Evolutionary conservation across 2,329 filamentous ascomycete genomes (phyloP).

Genomic region (Diaporthe citri): DNA sequence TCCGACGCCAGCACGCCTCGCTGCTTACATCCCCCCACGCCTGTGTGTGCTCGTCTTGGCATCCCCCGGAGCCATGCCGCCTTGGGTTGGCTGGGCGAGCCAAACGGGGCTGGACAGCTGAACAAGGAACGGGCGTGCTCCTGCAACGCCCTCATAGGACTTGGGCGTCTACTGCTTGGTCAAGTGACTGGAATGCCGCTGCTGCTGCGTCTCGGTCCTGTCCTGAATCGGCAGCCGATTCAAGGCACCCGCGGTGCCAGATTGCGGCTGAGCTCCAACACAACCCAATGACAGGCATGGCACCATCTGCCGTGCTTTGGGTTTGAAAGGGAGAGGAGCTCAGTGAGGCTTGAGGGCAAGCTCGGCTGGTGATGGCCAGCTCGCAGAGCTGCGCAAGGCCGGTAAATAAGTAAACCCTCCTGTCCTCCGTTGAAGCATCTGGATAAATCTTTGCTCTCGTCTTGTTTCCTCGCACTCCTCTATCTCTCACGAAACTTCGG

Average conservation of each 20-base stretch:
- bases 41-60: conserved; percentile 23
- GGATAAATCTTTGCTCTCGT: background rate
- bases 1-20: conserved; percentile 28
- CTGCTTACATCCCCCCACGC: conserved; percentile 24
- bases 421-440: background rate
- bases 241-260: conserved; percentile 17
- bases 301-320: conserved; percentile 13
- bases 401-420: background rate
- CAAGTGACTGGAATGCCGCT: conserved; percentile 26
- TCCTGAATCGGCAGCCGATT: conserved; percentile 12
- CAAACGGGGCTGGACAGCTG: conserved; percentile 16
- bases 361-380: background rate
- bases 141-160: conserved; percentile 1
- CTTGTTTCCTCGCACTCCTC: background rate
- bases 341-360: conserved; percentile 1
- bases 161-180: conserved; percentile 4
- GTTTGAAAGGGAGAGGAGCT: background rate
- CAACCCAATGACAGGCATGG: conserved; percentile 16
- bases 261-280: conserved; percentile 26
- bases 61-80: background rate
- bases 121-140: conserved; percentile 4
- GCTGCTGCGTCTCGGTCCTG: background rate
- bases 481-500: background rate
- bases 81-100: conserved; percentile 21
- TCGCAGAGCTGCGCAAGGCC: background rate